A percentile compares a stretch with the other conserved stretches of the same genome.
phyloP scores from a whole-genome alignment of 805 yeast species.

The Cyberlindnera mycetangii region DNA sequence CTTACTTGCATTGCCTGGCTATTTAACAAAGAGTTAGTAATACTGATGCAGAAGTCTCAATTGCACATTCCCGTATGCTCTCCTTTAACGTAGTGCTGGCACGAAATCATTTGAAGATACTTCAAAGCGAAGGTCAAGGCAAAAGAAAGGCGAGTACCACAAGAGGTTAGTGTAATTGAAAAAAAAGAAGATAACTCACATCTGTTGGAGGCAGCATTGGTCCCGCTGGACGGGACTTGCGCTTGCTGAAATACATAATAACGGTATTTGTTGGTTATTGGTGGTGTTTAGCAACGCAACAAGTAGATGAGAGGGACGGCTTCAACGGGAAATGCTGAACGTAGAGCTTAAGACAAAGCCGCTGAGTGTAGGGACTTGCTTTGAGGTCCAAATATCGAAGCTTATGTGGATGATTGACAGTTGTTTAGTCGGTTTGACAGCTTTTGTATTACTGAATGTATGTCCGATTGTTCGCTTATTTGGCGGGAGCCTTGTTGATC shows the following conservation, averaged over 20 bases:
- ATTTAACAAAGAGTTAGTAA: conserved; percentile 12
- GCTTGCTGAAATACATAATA: conserved; percentile 11
- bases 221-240: conserved; percentile 15
- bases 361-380: too few species aligned
- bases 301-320: too few species aligned
- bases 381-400: too few species aligned
- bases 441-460: not conserved
- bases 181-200: conserved; percentile 7
- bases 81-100: not conserved
- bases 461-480: not conserved
- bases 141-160: not conserved
- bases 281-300: not conserved
- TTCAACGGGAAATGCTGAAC: too few species aligned
- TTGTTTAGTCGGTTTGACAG: too few species aligned
- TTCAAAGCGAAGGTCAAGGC: not conserved
- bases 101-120: too few species aligned
- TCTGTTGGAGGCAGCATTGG: conserved; percentile 17
- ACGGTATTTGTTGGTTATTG: not conserved
- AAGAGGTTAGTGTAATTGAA: not conserved
- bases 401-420: too few species aligned
- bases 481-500: not conserved
- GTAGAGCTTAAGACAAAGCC: too few species aligned
- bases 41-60: too few species aligned
- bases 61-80: too few species aligned
- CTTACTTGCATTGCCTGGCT: conserved; percentile 34